Evolutionary conservation across 306 rosid genomes (phyloP).

Genomic region (Vigna angularis): DNA sequence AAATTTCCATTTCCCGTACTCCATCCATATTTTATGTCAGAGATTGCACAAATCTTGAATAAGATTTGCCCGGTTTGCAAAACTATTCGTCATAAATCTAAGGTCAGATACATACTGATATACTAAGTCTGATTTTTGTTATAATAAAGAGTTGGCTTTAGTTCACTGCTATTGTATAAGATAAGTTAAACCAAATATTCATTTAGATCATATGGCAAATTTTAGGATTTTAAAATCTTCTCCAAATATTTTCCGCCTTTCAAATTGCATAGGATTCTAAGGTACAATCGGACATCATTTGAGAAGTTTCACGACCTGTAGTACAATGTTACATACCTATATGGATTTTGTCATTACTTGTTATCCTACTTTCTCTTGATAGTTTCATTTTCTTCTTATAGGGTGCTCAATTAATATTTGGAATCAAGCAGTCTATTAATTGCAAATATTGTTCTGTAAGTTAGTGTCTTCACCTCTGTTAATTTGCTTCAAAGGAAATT

Average conservation of each 20-base stretch:
- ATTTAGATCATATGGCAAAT: constrained; percentile 4
- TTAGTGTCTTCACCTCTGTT: constrained; percentile 38
- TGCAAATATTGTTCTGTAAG: constrained; percentile 92
- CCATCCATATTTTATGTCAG: constrained; percentile 83
- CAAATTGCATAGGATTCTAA: constrained; percentile 23
- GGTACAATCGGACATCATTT: not conserved
- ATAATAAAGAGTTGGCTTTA: not conserved
- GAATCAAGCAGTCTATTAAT: constrained; percentile 48
- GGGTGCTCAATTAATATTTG: constrained; percentile 54
- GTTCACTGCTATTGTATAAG: constrained; percentile 1
- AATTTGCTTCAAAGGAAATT: constrained; percentile 2
- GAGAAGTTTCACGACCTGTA: not conserved
- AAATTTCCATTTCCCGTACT: constrained; percentile 68
- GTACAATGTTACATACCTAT: constrained; percentile 8
- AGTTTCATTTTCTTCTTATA: constrained; percentile 50
- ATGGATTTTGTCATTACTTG: constrained; percentile 2
- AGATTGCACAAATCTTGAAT: constrained; percentile 81
- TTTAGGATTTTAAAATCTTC: constrained; percentile 10
- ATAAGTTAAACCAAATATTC: not conserved
- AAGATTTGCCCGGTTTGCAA: constrained; percentile 88
- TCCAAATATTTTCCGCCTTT: constrained; percentile 21
- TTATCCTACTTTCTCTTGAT: constrained; percentile 41
- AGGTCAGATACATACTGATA: constrained; percentile 66
- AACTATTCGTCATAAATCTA: constrained; percentile 60
- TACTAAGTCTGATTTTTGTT: not conserved